These are phyloP conservation scores for Mycena filopes DNA, from an alignment of 768 basidiomycete species.

Conservation along the genomic window DNA sequence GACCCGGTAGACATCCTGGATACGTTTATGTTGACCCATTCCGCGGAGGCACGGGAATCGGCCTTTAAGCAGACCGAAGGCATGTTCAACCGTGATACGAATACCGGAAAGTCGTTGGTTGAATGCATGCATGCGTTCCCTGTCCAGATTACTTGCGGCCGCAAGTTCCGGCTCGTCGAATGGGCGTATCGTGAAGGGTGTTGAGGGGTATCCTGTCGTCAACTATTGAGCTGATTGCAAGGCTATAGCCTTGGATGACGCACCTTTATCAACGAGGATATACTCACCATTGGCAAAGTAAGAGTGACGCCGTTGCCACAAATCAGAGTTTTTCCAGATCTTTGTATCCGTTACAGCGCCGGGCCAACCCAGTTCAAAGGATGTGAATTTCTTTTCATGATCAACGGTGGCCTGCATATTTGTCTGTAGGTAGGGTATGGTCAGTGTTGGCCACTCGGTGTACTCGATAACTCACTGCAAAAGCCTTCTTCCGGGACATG, in stretches of 20 bases:
- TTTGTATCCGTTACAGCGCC: too few relatives aligned
- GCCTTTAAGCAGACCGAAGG: slow-evolving; percentile 35
- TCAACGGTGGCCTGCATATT: slow-evolving; percentile 32
- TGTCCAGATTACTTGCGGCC: not conserved
- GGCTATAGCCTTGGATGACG: not conserved
- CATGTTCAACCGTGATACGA: slow-evolving; percentile 41
- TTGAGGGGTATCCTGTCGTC: slow-evolving; percentile 37
- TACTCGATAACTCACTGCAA: too few relatives aligned
- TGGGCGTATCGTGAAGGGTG: slow-evolving; percentile 37
- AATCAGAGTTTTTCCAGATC: too few relatives aligned
- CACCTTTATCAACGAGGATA: slow-evolving; percentile 31
- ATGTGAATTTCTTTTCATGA: slow-evolving; percentile 29
- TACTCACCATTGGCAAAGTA: slow-evolving; percentile 36
- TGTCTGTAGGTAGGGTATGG: not conserved
- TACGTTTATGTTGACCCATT: too few relatives aligned
- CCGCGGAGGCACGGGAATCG: slow-evolving; percentile 27
- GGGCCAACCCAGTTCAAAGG: too few relatives aligned
- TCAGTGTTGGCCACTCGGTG: too few relatives aligned
- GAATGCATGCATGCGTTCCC: slow-evolving; percentile 31
- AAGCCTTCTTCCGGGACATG: too few relatives aligned
- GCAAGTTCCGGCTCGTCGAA: slow-evolving; percentile 38
- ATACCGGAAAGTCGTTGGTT: slow-evolving; percentile 34
- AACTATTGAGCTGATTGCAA: not conserved
- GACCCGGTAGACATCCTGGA: too few relatives aligned
- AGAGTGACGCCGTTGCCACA: too few relatives aligned